A percentile compares a stretch with the other conserved stretches of the same genome.
Conservation (phyloP, 352 stramenopile species). For the Elongisporangium anandrum region DNA sequence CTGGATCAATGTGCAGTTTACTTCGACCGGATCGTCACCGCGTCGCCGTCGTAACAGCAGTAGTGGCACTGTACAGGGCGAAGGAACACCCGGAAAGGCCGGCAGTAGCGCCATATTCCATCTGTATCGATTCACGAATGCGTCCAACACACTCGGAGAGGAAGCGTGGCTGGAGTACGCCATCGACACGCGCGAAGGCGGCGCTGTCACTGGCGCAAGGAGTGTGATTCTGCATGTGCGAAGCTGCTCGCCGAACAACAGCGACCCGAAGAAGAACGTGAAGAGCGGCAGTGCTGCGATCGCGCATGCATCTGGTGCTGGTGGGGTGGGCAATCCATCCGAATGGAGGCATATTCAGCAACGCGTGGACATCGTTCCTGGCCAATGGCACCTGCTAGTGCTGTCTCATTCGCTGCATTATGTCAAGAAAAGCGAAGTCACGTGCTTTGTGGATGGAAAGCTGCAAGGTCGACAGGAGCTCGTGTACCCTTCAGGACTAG, state of each 20-base stretch:
- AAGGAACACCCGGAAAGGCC: background rate
- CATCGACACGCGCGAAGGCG: slow-evolving; percentile 14
- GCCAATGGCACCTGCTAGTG: slow-evolving; percentile 70
- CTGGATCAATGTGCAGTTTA: slow-evolving; percentile 62
- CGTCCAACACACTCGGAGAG: slow-evolving; percentile 58
- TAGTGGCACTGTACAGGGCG: background rate
- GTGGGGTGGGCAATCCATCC: slow-evolving; percentile 4
- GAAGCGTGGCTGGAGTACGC: slow-evolving; percentile 63
- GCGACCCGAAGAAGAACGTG: background rate
- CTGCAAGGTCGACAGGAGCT: slow-evolving; percentile 71
- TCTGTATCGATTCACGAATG: slow-evolving; percentile 72
- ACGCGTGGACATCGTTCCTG: slow-evolving; percentile 22
- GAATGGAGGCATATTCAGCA: slow-evolving; percentile 69
- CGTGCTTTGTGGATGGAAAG: slow-evolving; percentile 59
- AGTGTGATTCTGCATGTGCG: slow-evolving; percentile 43
- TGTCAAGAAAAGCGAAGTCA: slow-evolving; percentile 82
- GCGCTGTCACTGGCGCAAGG: slow-evolving; percentile 1
- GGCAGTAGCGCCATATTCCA: slow-evolving; percentile 37
- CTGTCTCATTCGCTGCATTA: slow-evolving; percentile 80
- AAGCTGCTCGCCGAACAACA: slow-evolving; percentile 35
- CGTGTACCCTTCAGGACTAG: slow-evolving; percentile 67
- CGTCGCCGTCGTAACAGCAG: slow-evolving; percentile 2
- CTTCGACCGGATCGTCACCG: background rate
- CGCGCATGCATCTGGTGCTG: background rate
- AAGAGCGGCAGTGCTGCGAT: slow-evolving; percentile 15